Conservation (phyloP, 768 basidiomycete genomes). For the Xanthoconium purpureum region DNA sequence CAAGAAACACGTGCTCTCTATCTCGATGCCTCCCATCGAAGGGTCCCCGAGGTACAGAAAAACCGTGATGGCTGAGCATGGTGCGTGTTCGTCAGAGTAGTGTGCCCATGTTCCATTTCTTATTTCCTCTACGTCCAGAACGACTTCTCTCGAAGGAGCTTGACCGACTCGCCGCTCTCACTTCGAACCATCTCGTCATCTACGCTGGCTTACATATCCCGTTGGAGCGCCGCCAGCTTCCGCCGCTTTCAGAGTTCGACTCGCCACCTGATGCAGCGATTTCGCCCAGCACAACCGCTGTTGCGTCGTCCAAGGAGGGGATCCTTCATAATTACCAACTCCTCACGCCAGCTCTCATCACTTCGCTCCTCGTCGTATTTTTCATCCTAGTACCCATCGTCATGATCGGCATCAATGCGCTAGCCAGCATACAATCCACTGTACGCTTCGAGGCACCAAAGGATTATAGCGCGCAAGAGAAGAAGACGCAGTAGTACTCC, state of each 20-base stretch:
- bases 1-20: slow-evolving; percentile 53
- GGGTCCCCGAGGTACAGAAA: slow-evolving; percentile 45
- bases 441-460: slow-evolving; percentile 61
- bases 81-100: slow-evolving; percentile 36
- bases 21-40: slow-evolving; percentile 51
- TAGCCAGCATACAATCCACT: slow-evolving; percentile 74
- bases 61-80: slow-evolving; percentile 47
- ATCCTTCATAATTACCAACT: slow-evolving; percentile 74
- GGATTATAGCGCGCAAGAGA: slow-evolving; percentile 65
- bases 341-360: slow-evolving; percentile 73
- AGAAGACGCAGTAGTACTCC: slow-evolving; percentile 63
- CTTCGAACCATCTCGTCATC: slow-evolving; percentile 64
- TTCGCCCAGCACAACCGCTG: slow-evolving; percentile 30
- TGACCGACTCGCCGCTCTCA: slow-evolving; percentile 41
- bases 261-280: slow-evolving; percentile 22
- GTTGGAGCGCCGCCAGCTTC: slow-evolving; percentile 41
- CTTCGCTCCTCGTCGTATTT: slow-evolving; percentile 56
- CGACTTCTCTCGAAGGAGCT: slow-evolving; percentile 48
- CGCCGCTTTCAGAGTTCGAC: slow-evolving; percentile 28
- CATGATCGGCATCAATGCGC: slow-evolving; percentile 58
- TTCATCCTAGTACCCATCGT: slow-evolving; percentile 68
- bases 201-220: slow-evolving; percentile 53
- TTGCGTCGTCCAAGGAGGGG: slow-evolving; percentile 43
- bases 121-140: slow-evolving; percentile 32
- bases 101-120: background rate